Base-by-base conservation (phyloP, 2,329 filamentous ascomycete species). In the Phaeoacremonium minimum region DNA sequence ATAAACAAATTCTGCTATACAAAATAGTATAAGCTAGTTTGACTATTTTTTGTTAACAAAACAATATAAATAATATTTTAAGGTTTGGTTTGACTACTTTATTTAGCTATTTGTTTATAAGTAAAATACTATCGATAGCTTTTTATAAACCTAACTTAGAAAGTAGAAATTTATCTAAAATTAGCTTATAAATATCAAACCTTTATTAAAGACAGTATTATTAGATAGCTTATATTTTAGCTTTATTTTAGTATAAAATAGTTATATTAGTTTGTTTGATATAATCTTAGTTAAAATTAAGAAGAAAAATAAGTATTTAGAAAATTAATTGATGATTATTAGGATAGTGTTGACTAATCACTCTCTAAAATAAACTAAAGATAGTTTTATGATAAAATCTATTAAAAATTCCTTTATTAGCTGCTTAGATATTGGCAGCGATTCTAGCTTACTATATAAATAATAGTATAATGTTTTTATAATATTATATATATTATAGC, bases 201-300 rank as follows among this genome's bases (percentile, higher is more conserved):
- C 30, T 32, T 35, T 38, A 30, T 39, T 30, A 12, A 13, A 17
- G 30, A 28, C 26, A 35, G 38, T 34, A 34, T 17, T 14, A 12
- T 28, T 15, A 22, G 30, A 36, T 30, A 13, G 18, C 30, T 11
- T 45, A 36, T 28, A 45, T 30, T 29, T 37, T 37, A 16, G 34
- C 14, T 34, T 34, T 33, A 33, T 36, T 33, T 31, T 45, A 32
- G 32, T 30, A 40, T 36, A 31, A 12, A 45, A 28, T 42, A 29
- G 18, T 39, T 46, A 15, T 38, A 18, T 19, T 41, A 42, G 15
- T 40, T 32, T 12, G 18, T 13, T 15, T 4, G 5, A 14, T 22
- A 28, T 35, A 35, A 35, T 7, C 4, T 28, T 11, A 14, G 19
- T 35, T 15, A 18, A 28, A 14, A 28, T 35, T 18, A 9, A 4